Evolutionary conservation across 202 grass and related monocot genomes (phyloP).

Genomic region (Cymbopogon flexuosus): DNA sequence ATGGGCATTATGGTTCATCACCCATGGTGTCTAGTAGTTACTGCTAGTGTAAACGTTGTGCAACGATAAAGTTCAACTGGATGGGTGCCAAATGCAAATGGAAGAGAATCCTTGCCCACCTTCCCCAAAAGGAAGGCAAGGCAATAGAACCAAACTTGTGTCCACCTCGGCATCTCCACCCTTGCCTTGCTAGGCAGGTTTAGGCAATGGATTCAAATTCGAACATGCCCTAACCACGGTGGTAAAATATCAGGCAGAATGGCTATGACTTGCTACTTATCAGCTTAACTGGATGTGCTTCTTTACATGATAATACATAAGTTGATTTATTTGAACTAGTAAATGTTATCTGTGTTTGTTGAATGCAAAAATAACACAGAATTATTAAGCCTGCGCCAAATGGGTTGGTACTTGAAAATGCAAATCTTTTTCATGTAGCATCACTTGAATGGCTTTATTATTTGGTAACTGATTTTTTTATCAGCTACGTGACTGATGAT

Average conservation of each 20-base stretch:
- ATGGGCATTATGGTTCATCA: not conserved
- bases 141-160: not conserved
- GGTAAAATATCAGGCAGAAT: not conserved
- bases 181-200: not conserved
- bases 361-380: not conserved
- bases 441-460: not conserved
- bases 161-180: not conserved
- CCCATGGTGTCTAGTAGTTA: no score
- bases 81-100: not conserved
- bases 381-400: not conserved
- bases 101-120: not conserved
- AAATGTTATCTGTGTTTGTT: not conserved
- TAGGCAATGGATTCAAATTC: not conserved
- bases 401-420: not conserved
- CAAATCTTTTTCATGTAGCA: not conserved
- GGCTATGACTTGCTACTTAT: not conserved
- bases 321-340: slow-evolving; percentile 1
- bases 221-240: not conserved
- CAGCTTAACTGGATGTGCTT: not conserved
- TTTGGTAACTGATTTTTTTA: not conserved
- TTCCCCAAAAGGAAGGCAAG: not conserved
- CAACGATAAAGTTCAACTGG: not conserved
- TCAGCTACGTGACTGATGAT: not conserved
- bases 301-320: not conserved
- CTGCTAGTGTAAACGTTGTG: not conserved